Evolutionary conservation across 108 stramenopile species (phyloP), one percentile per base, ranked within the genome.

Genomic region (Cyclotella baltica): DNA sequence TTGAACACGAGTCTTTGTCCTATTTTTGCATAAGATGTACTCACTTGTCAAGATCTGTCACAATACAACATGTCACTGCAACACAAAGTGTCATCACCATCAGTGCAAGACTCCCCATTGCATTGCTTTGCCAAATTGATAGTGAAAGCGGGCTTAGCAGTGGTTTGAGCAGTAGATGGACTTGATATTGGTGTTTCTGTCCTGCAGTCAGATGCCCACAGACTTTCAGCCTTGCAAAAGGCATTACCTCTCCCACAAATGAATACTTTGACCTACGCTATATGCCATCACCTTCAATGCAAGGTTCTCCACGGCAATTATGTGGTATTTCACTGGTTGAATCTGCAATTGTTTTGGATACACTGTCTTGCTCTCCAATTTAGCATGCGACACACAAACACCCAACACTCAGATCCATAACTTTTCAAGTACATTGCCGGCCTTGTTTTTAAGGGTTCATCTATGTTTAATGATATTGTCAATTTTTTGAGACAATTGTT

Each of bases 191-290:
- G 78, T 31, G 66, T 20, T 2, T n/a, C 6, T 37, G 66, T 72
- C 31, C 59, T 50, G 58, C 78, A 80, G 2, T 72, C 78, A 64
- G 66, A 29, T 31, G n/a, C 67, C 78, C 78, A 80, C 18, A 59
- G 55, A 62, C 78, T 80, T 1, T 73, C 64, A 25, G 46, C 59
- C 20, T 80, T 73, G 57, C 78, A 80, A 50, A 73, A 80, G n/a
- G 40, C 64, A 8, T 80, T 72, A 6, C 78, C 78, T 47, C 6
- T 47, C 5, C 78, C 78, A 62, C 78, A 80, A 43, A 80, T n/a
- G 71, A 71, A 33, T 67, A 67, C 40, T 67, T 67, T 5, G 37
- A 43, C 10, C 78, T 33, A 47, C 78, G 73, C 35, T 31, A 68
- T 19, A 43, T 66, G 10, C 52, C 69, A 51, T 59, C 72, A 15